Evolutionary conservation across 805 yeast genomes (phyloP), one percentile per base, ranked within the genome.

Genomic region (Candida vaughaniae): DNA sequence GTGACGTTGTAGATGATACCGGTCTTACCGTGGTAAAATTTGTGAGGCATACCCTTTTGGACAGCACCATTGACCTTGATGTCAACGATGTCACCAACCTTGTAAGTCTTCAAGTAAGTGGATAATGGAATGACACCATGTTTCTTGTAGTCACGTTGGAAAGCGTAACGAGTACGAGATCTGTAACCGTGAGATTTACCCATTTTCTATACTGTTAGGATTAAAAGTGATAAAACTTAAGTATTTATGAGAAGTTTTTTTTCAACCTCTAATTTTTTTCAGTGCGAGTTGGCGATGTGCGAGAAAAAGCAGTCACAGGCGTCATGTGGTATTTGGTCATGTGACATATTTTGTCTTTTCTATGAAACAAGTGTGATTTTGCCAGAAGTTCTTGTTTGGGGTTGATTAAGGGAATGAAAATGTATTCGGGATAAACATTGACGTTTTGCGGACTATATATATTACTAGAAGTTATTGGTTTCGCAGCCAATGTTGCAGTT

Each of bases 21-120:
- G 56, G 99, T 93, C 84, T 90, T 93, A 77, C 99, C 99, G 82
- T 93, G 97, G 96, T 93, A 93, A 85, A 80, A 90, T 81, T 93
- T 93, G 89, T 88, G 96, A 73, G 99, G 99, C 96, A 93, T 88
- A 87, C 98, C 97, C 85, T 91, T 90, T 73, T 93, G 98, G 81
- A 90, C 80, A 58, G 99, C 80, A 82, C 96, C 96, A 73, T 93
- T 93, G 73, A 95, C 99, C 79, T 87, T 91, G 81, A 93, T 90
- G 76, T 93, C 99, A 66, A 93, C 99, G 63, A 93, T 91, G 75
- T 93, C 99, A 68, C 99, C 99, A 64, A 93, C 97, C 77, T 82
- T 89, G 95, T 93, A 93, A 69, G 81, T 77, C 85, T 87, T 89
- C 80, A 93, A 77, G 93, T 91, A 93, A 69, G 95, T 86, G 58